These are phyloP conservation scores for Saitoella complicata DNA, from an alignment of 805 yeast genomes.

Conservation along the genomic window DNA sequence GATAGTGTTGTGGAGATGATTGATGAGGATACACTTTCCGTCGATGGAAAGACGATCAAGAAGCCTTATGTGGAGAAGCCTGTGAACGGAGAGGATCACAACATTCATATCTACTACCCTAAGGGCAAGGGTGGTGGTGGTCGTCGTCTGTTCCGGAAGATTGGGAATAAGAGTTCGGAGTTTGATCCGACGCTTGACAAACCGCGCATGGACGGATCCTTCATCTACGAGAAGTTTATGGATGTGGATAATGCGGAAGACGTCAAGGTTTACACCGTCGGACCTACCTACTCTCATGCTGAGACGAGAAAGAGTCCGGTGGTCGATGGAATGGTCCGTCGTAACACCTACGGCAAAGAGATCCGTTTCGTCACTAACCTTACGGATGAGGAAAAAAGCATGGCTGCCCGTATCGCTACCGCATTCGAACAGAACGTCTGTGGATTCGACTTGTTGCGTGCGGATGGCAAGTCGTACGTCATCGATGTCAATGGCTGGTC, in stretches of 20 bases:
- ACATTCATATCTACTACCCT: conserved; percentile 82
- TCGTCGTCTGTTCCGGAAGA: conserved; percentile 78
- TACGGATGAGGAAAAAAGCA: conserved; percentile 52
- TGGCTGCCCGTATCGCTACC: conserved; percentile 62
- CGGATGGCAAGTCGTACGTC: conserved; percentile 73
- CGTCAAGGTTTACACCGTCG: conserved; percentile 96
- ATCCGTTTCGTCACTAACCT: conserved; percentile 76
- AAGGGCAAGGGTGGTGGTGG: conserved; percentile 94
- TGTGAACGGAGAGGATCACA: conserved; percentile 97
- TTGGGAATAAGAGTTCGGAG: conserved; percentile 92
- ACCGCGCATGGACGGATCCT: conserved; percentile 84
- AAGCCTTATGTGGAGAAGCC: conserved; percentile 98
- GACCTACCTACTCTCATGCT: conserved; percentile 82
- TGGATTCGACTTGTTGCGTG: conserved; percentile 88
- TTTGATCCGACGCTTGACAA: conserved; percentile 61
- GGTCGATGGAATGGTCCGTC: conserved; percentile 95
- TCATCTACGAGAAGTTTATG: conserved; percentile 85
- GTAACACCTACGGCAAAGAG: conserved; percentile 96
- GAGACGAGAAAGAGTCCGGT: conserved; percentile 98
- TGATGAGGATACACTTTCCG: conserved; percentile 68
- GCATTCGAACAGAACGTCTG: conserved; percentile 87
- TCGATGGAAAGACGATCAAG: conserved; percentile 48
- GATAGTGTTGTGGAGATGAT: conserved; percentile 46
- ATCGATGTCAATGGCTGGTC: conserved; percentile 98
- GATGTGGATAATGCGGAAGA: conserved; percentile 97